phyloP scores from a whole-genome alignment of 2,329 filamentous ascomycete species.

The Venturia asperata region DNA sequence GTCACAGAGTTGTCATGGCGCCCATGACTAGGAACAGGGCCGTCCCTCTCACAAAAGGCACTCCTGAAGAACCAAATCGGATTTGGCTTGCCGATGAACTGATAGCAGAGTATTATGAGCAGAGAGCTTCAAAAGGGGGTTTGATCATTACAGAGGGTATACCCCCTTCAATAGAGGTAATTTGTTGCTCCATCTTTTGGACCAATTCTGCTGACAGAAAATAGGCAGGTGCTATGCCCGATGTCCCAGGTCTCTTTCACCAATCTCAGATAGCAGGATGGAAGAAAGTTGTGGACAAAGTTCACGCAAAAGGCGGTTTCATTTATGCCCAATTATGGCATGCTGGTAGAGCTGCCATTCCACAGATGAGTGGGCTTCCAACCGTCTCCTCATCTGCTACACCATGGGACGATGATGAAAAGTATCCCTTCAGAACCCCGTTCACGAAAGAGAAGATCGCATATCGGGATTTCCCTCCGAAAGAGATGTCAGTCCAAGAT shows the following conservation, averaged over 20 bases:
- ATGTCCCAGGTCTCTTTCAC: conserved; percentile 53
- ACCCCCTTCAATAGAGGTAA: conserved; percentile 40
- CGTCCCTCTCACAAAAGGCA: conserved; percentile 29
- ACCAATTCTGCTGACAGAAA: background rate
- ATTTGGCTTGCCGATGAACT: conserved; percentile 12
- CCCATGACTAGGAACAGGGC: conserved; percentile 38
- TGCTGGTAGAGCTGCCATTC: conserved; percentile 49
- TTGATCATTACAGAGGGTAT: conserved; percentile 54
- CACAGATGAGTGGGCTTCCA: conserved; percentile 21
- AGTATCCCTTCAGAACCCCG: conserved; percentile 2
- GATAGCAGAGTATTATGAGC: conserved; percentile 35
- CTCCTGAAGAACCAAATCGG: background rate
- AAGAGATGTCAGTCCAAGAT: conserved; percentile 34
- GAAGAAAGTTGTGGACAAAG: conserved; percentile 53
- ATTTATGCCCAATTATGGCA: conserved; percentile 59
- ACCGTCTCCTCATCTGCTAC: conserved; percentile 5
- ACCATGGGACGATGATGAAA: conserved; percentile 7
- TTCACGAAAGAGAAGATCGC: conserved; percentile 30
- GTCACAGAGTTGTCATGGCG: conserved; percentile 35
- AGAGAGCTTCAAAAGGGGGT: conserved; percentile 49
- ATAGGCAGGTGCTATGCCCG: conserved; percentile 38
- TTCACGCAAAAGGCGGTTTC: conserved; percentile 55
- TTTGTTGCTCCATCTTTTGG: background rate
- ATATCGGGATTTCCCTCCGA: conserved; percentile 28
- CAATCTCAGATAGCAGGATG: conserved; percentile 51